phyloP scores from a whole-genome alignment of 495 filamentous ascomycete genomes.

The Pseudomonodictys pantanalensis region DNA sequence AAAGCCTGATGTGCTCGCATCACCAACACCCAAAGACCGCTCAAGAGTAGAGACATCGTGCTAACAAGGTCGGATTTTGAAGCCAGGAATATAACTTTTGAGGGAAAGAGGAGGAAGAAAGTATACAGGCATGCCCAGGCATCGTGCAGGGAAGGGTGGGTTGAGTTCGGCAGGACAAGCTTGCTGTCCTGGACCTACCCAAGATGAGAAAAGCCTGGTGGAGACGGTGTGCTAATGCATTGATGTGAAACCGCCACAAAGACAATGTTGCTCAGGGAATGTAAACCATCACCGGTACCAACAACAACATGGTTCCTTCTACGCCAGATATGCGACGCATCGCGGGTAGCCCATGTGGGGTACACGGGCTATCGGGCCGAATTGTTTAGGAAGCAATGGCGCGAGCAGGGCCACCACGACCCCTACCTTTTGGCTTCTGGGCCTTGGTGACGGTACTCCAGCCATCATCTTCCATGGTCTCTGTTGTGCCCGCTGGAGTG shows the following conservation, averaged over 20 bases:
- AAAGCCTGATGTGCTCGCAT: constrained; percentile 1
- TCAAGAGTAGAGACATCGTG: not conserved
- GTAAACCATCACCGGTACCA: not conserved
- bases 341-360: too few relatives aligned
- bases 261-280: not conserved
- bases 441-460: constrained; percentile 33
- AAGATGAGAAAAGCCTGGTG: too few relatives aligned
- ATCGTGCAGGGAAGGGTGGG: not conserved
- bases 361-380: too few relatives aligned
- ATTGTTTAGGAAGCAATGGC: constrained; percentile 29
- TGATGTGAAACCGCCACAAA: constrained; percentile 7
- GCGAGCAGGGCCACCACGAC: constrained; percentile 18
- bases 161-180: not conserved
- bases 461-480: constrained; percentile 28
- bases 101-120: constrained; percentile 9
- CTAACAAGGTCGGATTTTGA: constrained; percentile 2
- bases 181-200: too few relatives aligned
- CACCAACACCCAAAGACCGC: not conserved
- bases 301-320: not conserved
- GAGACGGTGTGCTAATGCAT: too few relatives aligned
- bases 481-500: constrained; percentile 19
- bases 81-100: constrained; percentile 12
- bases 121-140: constrained; percentile 4
- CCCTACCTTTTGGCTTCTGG: constrained; percentile 9
- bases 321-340: constrained; percentile 9